A percentile compares a stretch with the other conserved stretches of the same genome.
Evolutionary conservation across 2,329 filamentous ascomycete species (phyloP).

Genomic region (Diaporthe australafricana): DNA sequence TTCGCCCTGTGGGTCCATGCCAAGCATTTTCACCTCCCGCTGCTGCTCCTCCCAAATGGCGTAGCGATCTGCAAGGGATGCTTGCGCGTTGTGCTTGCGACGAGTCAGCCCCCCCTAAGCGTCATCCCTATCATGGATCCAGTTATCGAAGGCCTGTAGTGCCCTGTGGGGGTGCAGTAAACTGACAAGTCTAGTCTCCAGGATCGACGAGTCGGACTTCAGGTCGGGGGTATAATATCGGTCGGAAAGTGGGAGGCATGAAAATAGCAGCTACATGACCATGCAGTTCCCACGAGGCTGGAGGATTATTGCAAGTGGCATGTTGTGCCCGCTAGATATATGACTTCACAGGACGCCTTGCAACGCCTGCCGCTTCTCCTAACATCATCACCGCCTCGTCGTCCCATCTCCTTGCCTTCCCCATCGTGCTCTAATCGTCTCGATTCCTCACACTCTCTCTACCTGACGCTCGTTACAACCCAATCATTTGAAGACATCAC

Average conservation of each 20-base stretch:
- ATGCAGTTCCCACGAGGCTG: neutral
- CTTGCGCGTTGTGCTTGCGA: constrained; percentile 23
- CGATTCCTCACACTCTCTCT: constrained; percentile 7
- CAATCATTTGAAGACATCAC: neutral
- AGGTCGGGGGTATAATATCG: neutral
- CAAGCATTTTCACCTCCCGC: constrained; percentile 17
- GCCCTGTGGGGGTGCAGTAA: neutral
- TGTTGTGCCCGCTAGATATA: constrained; percentile 9
- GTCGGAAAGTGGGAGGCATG: constrained; percentile 2
- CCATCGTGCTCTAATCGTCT: neutral
- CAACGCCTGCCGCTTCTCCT: neutral
- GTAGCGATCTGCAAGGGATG: constrained; percentile 16
- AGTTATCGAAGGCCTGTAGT: neutral
- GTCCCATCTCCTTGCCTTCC: neutral
- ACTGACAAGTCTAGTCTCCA: neutral
- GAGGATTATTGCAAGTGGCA: constrained; percentile 6
- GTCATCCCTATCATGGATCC: constrained; percentile 24
- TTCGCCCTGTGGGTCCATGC: neutral
- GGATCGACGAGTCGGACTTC: constrained; percentile 2
- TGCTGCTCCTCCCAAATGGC: neutral
- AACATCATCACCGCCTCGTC: neutral
- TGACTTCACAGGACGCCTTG: constrained; percentile 12
- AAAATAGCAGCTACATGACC: neutral
- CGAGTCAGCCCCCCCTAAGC: constrained; percentile 13
- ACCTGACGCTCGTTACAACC: constrained; percentile 11